These are phyloP conservation scores for Cyberlindnera misumaiensis DNA, from an alignment of 805 yeast genomes.

Conservation along the genomic window DNA sequence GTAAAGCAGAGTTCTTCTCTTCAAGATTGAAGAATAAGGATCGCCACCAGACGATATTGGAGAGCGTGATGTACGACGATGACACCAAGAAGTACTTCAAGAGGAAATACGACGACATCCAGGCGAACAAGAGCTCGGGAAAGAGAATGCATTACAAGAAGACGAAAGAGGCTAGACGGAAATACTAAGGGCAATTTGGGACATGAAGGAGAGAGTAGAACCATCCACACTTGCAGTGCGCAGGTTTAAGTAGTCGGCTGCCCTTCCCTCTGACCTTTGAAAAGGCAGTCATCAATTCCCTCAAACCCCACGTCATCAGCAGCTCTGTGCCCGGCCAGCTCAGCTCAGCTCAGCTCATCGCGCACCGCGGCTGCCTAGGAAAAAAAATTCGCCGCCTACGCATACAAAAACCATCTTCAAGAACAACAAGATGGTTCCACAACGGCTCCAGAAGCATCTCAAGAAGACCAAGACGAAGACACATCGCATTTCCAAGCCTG, in stretches of 20 bases:
- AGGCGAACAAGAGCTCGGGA: slow-evolving; percentile 53
- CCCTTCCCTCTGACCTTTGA: too few relatives aligned
- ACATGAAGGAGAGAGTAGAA: too few relatives aligned
- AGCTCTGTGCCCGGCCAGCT: too few relatives aligned
- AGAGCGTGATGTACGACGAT: slow-evolving; percentile 72
- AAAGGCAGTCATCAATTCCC: too few relatives aligned
- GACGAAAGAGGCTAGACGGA: slow-evolving; percentile 52
- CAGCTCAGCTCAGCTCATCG: too few relatives aligned
- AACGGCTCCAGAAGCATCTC: slow-evolving; percentile 7
- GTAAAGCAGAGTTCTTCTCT: slow-evolving; percentile 70
- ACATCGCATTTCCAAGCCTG: slow-evolving; percentile 2
- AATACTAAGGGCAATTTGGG: slow-evolving; percentile 21
- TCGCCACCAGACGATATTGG: slow-evolving; percentile 73
- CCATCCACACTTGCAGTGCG: too few relatives aligned
- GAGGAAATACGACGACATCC: slow-evolving; percentile 78
- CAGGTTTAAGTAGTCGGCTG: too few relatives aligned
- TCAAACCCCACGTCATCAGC: too few relatives aligned
- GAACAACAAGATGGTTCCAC: slow-evolving; percentile 8
- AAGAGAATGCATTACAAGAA: slow-evolving; percentile 62
- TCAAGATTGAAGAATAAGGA: slow-evolving; percentile 61
- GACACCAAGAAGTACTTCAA: slow-evolving; percentile 72
- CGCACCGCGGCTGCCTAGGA: too few relatives aligned
- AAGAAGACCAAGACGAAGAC: slow-evolving; percentile 4
- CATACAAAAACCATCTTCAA: not conserved
- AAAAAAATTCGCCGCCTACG: too few relatives aligned